Base-by-base conservation (phyloP, 2,329 filamentous ascomycete genomes). In the Pseudogymnoascus sp. region DNA sequence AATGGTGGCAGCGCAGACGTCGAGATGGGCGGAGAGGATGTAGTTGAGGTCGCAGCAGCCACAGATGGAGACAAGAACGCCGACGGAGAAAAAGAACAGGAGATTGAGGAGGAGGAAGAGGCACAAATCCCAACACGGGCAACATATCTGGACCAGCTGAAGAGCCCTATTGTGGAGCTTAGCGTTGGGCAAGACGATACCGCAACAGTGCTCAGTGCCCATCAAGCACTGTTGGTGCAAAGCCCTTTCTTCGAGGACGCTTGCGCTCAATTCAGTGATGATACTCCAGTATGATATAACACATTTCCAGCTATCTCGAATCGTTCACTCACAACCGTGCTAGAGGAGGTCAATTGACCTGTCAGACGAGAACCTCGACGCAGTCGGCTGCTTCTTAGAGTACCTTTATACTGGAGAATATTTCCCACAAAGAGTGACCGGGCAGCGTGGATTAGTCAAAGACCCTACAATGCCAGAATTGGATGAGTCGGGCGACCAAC, bases 321-420 rank as follows among this genome's bases (percentile, higher is more conserved):
- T 5, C n/a, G 13, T 3, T 21, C 15, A 21, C 33, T 58, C 5
- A 26, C 47, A 62, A 35, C 61, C 39, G 5, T 60, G 39, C 5
- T 61, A 81, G 81, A 82, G 82, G 66, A 87, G 87, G 61, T 81
- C 84, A 63, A 86, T 96, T 64, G 77, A 87, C 63, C 85, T 96
- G 24, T 71, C 79, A 1, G 76, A 81, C 65, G 87, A 90, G 67
- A 82, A 90, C 68, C 74, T 89, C 50, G 86, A 90, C 66, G 86
- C 89, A 21, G 85, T 90, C 61, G 86, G 88, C 64, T 90, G 86
- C 72, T 90, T 92, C 68, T 82, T 94, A 68, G 88, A 94, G 73
- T 95, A 84, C 73, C 84, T 93, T 60, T 95, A 95, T 76, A 92
- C 89, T 1, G 83, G 83, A 72, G 89, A 95, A 76, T 94, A 97